These are phyloP conservation scores for Carallia brachiata DNA, from an alignment of 345 rosid genomes.

Conservation along the genomic window DNA sequence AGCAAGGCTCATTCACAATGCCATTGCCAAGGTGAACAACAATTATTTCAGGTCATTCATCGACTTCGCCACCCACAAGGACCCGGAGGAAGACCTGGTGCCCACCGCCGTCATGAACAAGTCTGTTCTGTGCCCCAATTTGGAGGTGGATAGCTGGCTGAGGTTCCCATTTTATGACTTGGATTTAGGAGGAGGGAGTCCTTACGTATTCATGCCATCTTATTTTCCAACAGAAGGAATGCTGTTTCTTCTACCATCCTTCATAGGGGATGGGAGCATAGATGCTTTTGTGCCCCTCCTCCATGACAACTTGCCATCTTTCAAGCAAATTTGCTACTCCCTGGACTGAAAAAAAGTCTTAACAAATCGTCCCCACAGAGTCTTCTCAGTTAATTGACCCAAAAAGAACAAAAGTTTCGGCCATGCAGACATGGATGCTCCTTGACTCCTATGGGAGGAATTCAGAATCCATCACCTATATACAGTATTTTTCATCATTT, in stretches of 20 bases:
- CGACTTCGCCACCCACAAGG: constrained; percentile 19
- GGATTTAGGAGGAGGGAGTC: constrained; percentile 32
- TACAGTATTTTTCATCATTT: too few relatives aligned
- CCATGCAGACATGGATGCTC: too few relatives aligned
- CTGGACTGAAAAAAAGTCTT: constrained; percentile 13
- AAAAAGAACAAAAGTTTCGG: too few relatives aligned
- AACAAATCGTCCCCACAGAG: too few relatives aligned
- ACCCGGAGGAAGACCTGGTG: neutral
- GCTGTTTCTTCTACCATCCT: constrained; percentile 25
- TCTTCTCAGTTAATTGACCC: too few relatives aligned
- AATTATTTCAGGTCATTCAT: constrained; percentile 30
- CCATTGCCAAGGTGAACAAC: constrained; percentile 20
- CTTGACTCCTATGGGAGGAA: too few relatives aligned
- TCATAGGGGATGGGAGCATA: constrained; percentile 29
- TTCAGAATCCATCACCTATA: too few relatives aligned
- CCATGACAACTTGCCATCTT: constrained; percentile 17
- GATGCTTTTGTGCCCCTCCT: constrained; percentile 29
- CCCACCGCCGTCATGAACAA: constrained; percentile 2
- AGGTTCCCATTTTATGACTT: constrained; percentile 35
- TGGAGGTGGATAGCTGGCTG: constrained; percentile 39
- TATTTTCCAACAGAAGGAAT: constrained; percentile 28
- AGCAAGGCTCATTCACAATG: constrained; percentile 28
- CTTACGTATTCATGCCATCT: constrained; percentile 32
- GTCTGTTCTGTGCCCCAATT: constrained; percentile 22
- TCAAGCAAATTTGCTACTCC: constrained; percentile 16